phyloP scores from a whole-genome alignment of 2,329 filamentous ascomycete species.

The Penicillium sp. region DNA sequence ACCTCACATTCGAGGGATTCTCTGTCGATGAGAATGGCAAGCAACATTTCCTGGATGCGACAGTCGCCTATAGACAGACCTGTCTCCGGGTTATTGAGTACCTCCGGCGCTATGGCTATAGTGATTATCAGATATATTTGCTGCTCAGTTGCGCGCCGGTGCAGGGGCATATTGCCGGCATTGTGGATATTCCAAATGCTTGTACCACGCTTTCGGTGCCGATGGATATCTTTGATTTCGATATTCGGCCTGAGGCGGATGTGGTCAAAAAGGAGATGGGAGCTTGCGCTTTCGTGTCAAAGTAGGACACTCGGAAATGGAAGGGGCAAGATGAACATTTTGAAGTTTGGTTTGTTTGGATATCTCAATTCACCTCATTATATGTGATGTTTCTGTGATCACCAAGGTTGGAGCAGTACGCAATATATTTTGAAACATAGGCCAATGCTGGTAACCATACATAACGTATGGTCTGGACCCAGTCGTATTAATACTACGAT shows the following conservation, averaged over 20 bases:
- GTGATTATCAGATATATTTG: conserved; percentile 78
- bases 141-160: conserved; percentile 81
- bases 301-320: conserved; percentile 9
- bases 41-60: conserved; percentile 85
- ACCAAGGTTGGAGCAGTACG: background rate
- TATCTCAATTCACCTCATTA: background rate
- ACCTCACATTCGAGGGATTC: conserved; percentile 87
- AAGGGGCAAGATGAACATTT: background rate
- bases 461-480: background rate
- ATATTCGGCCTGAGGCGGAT: conserved; percentile 68
- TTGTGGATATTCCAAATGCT: conserved; percentile 87
- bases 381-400: background rate
- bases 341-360: background rate
- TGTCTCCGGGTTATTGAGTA: conserved; percentile 77
- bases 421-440: background rate
- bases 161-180: conserved; percentile 82
- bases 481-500: background rate
- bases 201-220: conserved; percentile 86
- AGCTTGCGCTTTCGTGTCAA: conserved; percentile 62
- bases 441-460: background rate
- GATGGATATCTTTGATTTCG: conserved; percentile 94
- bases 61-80: conserved; percentile 81
- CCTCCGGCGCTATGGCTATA: conserved; percentile 67
- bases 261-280: conserved; percentile 67
- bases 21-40: conserved; percentile 83